Evolutionary conservation across 352 stramenopile genomes (phyloP), one percentile per base, ranked within the genome.

Genomic region (Pythium oligandrum): DNA sequence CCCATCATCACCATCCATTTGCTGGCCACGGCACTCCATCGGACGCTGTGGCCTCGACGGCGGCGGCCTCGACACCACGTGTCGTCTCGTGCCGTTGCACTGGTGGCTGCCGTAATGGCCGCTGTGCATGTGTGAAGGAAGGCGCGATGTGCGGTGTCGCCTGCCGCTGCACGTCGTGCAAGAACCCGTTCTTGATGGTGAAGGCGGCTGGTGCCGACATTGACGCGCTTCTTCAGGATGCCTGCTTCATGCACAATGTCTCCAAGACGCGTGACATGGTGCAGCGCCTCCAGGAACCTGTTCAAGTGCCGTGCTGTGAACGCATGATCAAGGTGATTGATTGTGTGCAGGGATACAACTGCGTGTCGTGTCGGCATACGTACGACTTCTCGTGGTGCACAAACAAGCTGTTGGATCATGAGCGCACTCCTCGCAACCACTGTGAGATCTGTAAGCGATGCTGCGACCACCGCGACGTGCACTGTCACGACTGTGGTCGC

Each of bases 201-300:
- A 85, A 90, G 56, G 74, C 74, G 0, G 78, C 79, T 1, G 83
- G 83, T 17, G 80, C 80, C 17, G 73, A 90, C 52, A 89, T 93
- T 49, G 76, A 89, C 35, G 77, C 77, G 11, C 50, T 93, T 45
- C 63, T 89, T 1, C 59, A 87, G 51, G 83, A 93, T 57, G 69
- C 72, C 55, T 93, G 83, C 61, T 93, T 93, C 59, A 93, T 93
- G 83, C 83, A 93, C 68, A 93, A 93, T 51, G 75, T 91, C 46
- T 86, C 74, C 49, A 90, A 90, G 71, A 91, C 78, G 36, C 74
- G 83, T 50, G 79, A 91, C 72, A 93, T 93, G 83, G 77, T 88
- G 45, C 56, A 66, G 53, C 74, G 82, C 11, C 68, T 93, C 43
- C 74, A 90, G 49, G 83, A 93, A 53, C 52, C 61, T 11, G 75